Conservation (phyloP, 805 yeast genomes). For the Metschnikowia cubensis region DNA sequence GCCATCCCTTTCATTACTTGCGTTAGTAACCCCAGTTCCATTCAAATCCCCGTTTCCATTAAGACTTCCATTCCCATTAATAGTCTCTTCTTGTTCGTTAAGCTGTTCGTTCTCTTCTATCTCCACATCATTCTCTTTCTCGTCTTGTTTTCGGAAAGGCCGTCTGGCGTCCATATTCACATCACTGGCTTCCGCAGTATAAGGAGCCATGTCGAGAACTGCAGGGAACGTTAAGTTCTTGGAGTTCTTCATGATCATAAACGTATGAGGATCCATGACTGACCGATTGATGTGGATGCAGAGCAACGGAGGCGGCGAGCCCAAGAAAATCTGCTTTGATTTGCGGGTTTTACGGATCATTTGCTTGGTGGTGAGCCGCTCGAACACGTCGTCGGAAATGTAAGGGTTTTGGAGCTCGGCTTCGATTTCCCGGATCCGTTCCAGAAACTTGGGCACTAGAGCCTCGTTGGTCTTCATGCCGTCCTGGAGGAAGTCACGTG, state of each 20-base stretch:
- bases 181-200: conserved; percentile 63
- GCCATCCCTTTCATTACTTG: too few relatives aligned
- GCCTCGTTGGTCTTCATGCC: conserved; percentile 34
- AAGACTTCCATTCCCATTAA: too few relatives aligned
- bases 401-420: conserved; percentile 58
- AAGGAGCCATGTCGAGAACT: conserved; percentile 61
- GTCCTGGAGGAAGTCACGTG: conserved; percentile 45
- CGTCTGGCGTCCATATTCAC: conserved; percentile 77
- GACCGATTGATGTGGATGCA: conserved; percentile 89
- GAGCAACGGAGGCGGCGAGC: conserved; percentile 78
- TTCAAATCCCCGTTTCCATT: too few relatives aligned
- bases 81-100: conserved; percentile 3
- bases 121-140: conserved; percentile 6
- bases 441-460: conserved; percentile 26
- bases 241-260: conserved; percentile 76
- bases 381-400: conserved; percentile 77
- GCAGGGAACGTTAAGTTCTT: conserved; percentile 78
- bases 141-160: conserved; percentile 65
- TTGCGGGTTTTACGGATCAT: conserved; percentile 73
- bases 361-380: conserved; percentile 66
- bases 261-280: conserved; percentile 85
- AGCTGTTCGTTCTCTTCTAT: not conserved
- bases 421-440: conserved; percentile 30
- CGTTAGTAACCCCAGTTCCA: too few relatives aligned
- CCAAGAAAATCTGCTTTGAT: conserved; percentile 75